Base-by-base conservation (phyloP, 129 eudicot genomes). In the Ambrosia trifida region DNA sequence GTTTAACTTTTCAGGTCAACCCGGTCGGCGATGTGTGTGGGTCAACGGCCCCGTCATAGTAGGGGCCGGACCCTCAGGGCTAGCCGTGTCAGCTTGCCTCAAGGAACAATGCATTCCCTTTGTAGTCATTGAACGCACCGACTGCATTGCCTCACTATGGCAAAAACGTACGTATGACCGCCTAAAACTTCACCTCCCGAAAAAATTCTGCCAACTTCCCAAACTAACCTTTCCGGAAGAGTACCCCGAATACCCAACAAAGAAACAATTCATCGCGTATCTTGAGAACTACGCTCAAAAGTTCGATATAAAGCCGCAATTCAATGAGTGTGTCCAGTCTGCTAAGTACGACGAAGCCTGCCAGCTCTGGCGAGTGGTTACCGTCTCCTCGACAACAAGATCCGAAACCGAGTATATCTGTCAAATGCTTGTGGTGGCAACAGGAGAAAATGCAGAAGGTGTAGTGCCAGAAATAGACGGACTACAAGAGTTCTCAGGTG, bases 351-450 rank as follows among this genome's bases (percentile, higher is more conserved):
- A 91, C 4, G 89, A 83, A 59, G 82, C 89, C 2, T 84, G 92
- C 51, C 75, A 77, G 1, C 70, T 87, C 16, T 91, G 96, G 96
- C 78, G 94, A 63, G 93, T 88, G 19, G 75, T 65, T 75, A 84
- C 91, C 11, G 62, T 70, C 4, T 75, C 82, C 4, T 75, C 82
- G 1, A 47, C 83, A 1, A 68, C 35, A 36, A 85, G 85, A 28
- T 16, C 84, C 3, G 97, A 91, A 68, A 87, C 87, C 0, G 96
- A 91, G 94, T 91, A 88, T 64, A 83, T 86, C 41, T 91, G 94
- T 73, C 96, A 85, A 62, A 88, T 83, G 91, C 85, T 91, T n/a
- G 96, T 91, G n/a, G 96, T 91, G 76, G 97, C 97, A 31, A 86
- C 97, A 3, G 97, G 97, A 35, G 97, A 86, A 31, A 91, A 88